Evolutionary conservation across 208 protist species (phyloP).

Genomic region (Strigomonas culicis): DNA sequence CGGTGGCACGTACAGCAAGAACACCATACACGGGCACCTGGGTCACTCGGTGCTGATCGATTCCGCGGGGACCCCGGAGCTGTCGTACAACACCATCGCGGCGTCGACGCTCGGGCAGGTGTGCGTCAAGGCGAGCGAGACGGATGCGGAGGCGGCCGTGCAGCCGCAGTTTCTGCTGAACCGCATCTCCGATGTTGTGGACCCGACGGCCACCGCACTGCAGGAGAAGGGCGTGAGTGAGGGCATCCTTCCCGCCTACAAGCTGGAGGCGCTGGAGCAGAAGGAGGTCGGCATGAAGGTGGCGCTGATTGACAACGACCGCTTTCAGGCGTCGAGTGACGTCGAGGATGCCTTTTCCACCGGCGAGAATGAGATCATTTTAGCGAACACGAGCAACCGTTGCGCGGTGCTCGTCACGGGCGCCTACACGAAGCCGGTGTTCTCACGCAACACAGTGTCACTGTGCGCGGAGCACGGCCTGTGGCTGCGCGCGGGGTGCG

Average conservation of each 20-base stretch:
- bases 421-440: conserved; percentile 16
- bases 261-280: conserved; percentile 28
- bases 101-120: conserved; percentile 25
- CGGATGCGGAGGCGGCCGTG: conserved; percentile 13
- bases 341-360: conserved; percentile 7
- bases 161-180: conserved; percentile 28
- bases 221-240: conserved; percentile 2
- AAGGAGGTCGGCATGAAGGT: conserved; percentile 28
- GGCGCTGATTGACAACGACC: conserved; percentile 13
- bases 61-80: conserved; percentile 14
- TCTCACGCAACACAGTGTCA: conserved; percentile 35
- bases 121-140: conserved; percentile 15
- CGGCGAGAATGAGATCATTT: not conserved
- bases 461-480: conserved; percentile 29
- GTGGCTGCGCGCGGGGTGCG: conserved; percentile 14
- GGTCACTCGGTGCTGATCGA: conserved; percentile 39
- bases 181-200: conserved; percentile 26
- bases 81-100: conserved; percentile 40
- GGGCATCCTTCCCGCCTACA: conserved; percentile 21
- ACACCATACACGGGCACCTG: conserved; percentile 29
- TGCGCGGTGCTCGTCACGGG: conserved; percentile 24
- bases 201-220: not conserved
- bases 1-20: conserved; percentile 27
- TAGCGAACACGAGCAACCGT: conserved; percentile 9
- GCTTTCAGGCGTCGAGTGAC: conserved; percentile 2